Evolutionary conservation across 2,329 filamentous ascomycete species (phyloP), one percentile per base, ranked within the genome.

Genomic region (Neonectria neomacrospora): DNA sequence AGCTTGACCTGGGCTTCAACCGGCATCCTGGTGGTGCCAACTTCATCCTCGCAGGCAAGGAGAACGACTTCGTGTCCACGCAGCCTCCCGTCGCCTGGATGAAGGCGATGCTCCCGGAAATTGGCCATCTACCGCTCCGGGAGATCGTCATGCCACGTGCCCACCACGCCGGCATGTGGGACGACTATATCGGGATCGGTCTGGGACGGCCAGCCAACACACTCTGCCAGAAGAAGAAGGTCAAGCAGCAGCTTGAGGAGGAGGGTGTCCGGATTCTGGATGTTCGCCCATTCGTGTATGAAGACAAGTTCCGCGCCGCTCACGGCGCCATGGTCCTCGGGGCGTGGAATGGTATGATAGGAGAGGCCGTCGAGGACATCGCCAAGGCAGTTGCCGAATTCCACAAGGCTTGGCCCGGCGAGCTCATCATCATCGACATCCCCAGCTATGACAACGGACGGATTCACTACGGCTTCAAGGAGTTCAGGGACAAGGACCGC

Each of bases 391-490:
- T 77, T 59, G 77, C 77, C 61, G 28, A 61, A 4, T 79, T 77
- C 65, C 75, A 73, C 50, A 30, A 60, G 0, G 42, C 71, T 6
- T 48, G 68, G 22, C 76, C 76, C 3, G 76, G 77, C 11, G 77
- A 79, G 63, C 67, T 78, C 48, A 68, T 75, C 69, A 77, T 79
- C 58, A 68, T 70, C 58, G 76, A 79, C 52, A 60, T 79, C 12
- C 67, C 75, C 37, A 45, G 63, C 30, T 9, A 8, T 2, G 65
- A 70, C 2, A 56, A 53, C 23, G 63, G 61, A 39, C 54, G 45
- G 20, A 10, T 62, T 11, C 42, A 52, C 2, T 18, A 47, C 14
- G 52, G 48, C 10, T 20, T 34, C 26, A 18, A 41, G 7, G n/a
- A 26, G 10, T n/a, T 63, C 3, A 14, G 16, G 6, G 18, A 37